Base-by-base conservation (phyloP, 2,329 filamentous ascomycete species). In the Fusarium annulatum region DNA sequence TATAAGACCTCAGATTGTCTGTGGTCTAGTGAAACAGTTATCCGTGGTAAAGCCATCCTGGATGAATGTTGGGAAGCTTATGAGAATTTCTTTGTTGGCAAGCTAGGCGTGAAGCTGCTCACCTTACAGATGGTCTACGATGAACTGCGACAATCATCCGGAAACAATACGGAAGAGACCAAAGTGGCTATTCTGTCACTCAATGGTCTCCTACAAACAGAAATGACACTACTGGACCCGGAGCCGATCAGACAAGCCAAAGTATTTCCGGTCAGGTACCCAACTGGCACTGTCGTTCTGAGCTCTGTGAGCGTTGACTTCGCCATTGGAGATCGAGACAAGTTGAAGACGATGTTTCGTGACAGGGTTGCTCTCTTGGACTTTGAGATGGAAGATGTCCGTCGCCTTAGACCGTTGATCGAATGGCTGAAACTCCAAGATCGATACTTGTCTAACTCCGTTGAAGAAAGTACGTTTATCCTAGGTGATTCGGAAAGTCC, bases 51-150 rank as follows among this genome's bases (percentile, higher is more conserved):
- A 63, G 64, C 30, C 19, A 52, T 33, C n/a, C 30, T 73, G 3
- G 61, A 69, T 26, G 56, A 49, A n/a, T 55, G 41, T 23, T 74
- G 51, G 30, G 61, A 61, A 3, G 48, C 10, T 21, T 19, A 52
- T 9, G 38, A 71, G 48, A n/a, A 4, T 26, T 64, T 75, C 28
- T 75, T 75, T 46, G 58, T 73, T 28, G 23, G 51, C 12, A 73
- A 63, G 38, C 39, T 73, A 12, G 64, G 72, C 0, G 67, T 75
- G 19, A 69, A 67, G 39, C 34, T 57, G 12, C 51, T 66, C 3
- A 69, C 55, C 19, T 45, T 69, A 6, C 61, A 61, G 21, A 69
- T 73, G 51, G 56, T 69, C 33, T 75, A 75, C 23, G 70, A 71
- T 42, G 61, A 75, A 38, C 45, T 75, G 19, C 53, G 48, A 18